Base-by-base conservation (phyloP, 768 basidiomycete genomes). In the Chalciporus sphaerocephalus region DNA sequence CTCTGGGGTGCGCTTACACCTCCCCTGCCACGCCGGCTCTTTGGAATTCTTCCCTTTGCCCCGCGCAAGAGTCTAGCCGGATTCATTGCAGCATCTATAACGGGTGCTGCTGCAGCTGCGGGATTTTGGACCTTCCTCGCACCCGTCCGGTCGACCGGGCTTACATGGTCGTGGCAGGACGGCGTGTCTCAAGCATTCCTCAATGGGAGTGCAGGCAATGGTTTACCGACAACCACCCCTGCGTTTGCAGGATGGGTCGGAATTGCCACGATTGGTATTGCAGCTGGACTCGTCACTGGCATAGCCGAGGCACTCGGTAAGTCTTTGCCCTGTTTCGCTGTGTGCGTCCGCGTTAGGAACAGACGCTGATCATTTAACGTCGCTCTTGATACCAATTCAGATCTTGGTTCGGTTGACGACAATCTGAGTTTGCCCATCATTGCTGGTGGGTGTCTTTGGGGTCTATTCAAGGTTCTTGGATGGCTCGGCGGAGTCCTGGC, bases 361-460 rank as follows among this genome's bases (percentile, higher is more conserved):
- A 7, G 24, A 24, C 2, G n/a, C 41, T 56, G 27, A 55, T n/a
- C 12, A 15, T 24, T n/a, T 38, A 0, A 3, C 7, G 16, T 22
- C 20, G 23, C 6, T 41, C 35, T 30, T 39, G 40, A 30, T 37
- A 23, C 0, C 23, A 11, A 32, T n/a, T 33, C 60, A 95, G 91
- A 94, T 63, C 72, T 95, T 3, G 91, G 91, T 15, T 78, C 76
- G 0, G 61, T 92, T 30, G 93, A 96, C 57, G 93, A 96, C 60
- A 95, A 96, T 61, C 64, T 96, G 20, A 94, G 90, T 7, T 68
- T 96, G 20, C 93, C 93, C 4, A 82, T 95, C 59, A 79, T 94
- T 44, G 83, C 90, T 6, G 92, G 92, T 3, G 87, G 80, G 2
- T 74, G 79, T 53, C 61, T 84, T 23, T 84, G 79, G 79, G 72